These are phyloP conservation scores for Lactarius hatsudake DNA, from an alignment of 768 basidiomycete genomes.

Conservation along the genomic window DNA sequence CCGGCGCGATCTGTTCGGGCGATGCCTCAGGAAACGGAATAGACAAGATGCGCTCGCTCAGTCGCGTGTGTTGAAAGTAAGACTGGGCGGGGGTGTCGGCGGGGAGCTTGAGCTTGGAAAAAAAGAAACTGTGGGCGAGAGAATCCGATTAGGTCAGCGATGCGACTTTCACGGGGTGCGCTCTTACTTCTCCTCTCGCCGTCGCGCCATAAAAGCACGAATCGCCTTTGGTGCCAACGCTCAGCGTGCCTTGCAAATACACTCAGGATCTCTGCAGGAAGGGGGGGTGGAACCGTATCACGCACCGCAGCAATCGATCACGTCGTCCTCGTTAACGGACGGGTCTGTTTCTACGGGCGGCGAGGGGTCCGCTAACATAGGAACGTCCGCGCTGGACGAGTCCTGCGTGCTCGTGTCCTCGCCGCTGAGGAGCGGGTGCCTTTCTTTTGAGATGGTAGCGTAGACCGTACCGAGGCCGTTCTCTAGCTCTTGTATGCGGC, in stretches of 20 bases:
- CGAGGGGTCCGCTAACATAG: not conserved
- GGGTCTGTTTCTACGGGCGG: conserved; percentile 1
- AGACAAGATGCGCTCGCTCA: conserved; percentile 23
- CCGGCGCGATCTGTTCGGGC: conserved; percentile 20
- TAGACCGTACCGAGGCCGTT: conserved; percentile 22
- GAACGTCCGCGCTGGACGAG: not conserved
- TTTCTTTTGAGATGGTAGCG: conserved; percentile 20
- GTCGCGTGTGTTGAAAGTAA: conserved; percentile 23
- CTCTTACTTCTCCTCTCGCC: conserved; percentile 65
- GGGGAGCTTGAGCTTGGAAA: not conserved
- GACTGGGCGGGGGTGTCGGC: not conserved
- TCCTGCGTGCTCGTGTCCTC: not conserved
- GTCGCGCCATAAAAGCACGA: conserved; percentile 61
- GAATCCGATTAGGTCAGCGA: not conserved
- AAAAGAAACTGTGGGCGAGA: conserved; percentile 10
- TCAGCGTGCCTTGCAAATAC: conserved; percentile 48
- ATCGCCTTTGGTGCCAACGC: conserved; percentile 53
- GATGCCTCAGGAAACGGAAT: conserved; percentile 27
- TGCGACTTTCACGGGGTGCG: conserved; percentile 34
- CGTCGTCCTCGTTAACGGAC: conserved; percentile 33
- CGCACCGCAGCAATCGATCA: conserved; percentile 51
- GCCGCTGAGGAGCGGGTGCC: conserved; percentile 23
- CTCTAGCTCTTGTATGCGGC: conserved; percentile 26
- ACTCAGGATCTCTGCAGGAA: not conserved
- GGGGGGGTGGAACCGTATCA: not conserved